Evolutionary conservation across 192 early-diverging fungal genomes (phyloP).

Genomic region (Backusella mclennaniae): DNA sequence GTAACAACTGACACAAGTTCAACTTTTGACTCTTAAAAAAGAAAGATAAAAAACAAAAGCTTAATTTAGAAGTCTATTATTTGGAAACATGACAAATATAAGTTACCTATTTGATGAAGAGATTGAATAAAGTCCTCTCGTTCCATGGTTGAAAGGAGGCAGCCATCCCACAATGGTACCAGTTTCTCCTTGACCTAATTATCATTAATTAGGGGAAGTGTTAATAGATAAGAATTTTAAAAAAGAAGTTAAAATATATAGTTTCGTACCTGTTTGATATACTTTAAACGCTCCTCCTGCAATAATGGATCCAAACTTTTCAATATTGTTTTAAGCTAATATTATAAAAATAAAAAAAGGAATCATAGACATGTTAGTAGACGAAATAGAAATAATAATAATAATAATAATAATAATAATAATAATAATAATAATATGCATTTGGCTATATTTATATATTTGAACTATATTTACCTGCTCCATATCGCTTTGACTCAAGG

Average conservation of each 20-base stretch:
- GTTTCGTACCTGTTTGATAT: slow-evolving; percentile 7
- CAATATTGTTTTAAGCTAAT: neutral
- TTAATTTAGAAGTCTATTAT: neutral
- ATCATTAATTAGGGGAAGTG: slow-evolving; percentile 18
- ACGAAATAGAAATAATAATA: neutral
- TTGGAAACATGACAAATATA: neutral
- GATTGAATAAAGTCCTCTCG: slow-evolving; percentile 38
- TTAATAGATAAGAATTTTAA: slow-evolving; percentile 17
- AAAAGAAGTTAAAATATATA: neutral
- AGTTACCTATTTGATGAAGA: slow-evolving; percentile 37
- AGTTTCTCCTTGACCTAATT: slow-evolving; percentile 32
- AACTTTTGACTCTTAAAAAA: neutral
- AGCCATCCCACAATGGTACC: slow-evolving; percentile 41
- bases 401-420: neutral
- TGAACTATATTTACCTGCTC: slow-evolving; percentile 18
- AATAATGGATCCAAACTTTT: neutral
- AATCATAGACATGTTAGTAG: neutral
- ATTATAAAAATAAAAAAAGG: neutral
- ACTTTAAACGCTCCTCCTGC: neutral
- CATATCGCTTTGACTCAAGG: slow-evolving; percentile 18
- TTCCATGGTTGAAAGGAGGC: slow-evolving; percentile 40
- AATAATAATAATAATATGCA: neutral
- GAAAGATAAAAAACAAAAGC: slow-evolving; percentile 4
- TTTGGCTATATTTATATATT: neutral
- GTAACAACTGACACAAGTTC: slow-evolving; percentile 11